Evolutionary conservation across 2,329 filamentous ascomycete genomes (phyloP), one percentile per base, ranked within the genome.

Genomic region (Rasamsonia emersonii): DNA sequence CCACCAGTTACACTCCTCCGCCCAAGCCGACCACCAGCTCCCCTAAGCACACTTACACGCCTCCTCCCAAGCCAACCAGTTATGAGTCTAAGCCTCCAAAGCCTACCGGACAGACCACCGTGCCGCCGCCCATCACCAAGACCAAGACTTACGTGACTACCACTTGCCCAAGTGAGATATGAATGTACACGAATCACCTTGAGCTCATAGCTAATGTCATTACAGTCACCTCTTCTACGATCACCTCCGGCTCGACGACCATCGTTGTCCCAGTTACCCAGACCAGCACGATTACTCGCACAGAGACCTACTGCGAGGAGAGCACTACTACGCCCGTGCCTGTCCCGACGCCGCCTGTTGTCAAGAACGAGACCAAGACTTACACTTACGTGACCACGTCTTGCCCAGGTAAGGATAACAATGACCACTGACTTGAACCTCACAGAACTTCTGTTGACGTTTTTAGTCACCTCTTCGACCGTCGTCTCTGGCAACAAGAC

Each of bases 91-190:
- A n/a, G n/a, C n/a, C n/a, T n/a, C n/a, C n/a, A n/a, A n/a, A n/a
- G n/a, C n/a, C n/a, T n/a, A n/a, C n/a, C n/a, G n/a, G n/a, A n/a
- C n/a, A n/a, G n/a, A n/a, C n/a, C n/a, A n/a, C n/a, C n/a, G n/a
- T n/a, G n/a, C n/a, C n/a, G n/a, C n/a, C n/a, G n/a, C 24, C 15
- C 15, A 26, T 26, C 11, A 30, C 25, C 18, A 24, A 30, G 23
- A 52, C 46, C 9, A 47, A 46, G 32, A 57, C 53, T 17, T 42
- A 36, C 30, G 44, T 51, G 39, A 58, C 53, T 36, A 58, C 54
- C 23, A 41, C 41, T 30, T 51, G 47, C 46, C 53, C 54, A 38
- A 47, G 51, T 55, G 48, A 40, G 47, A 14, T n/a, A n/a, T n/a
- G n/a, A n/a, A n/a, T n/a, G n/a, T n/a, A n/a, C n/a, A n/a, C n/a